These are phyloP conservation scores for Hymenoscyphus fraxineus DNA, from an alignment of 2,329 filamentous ascomycete species.

Conservation along the genomic window DNA sequence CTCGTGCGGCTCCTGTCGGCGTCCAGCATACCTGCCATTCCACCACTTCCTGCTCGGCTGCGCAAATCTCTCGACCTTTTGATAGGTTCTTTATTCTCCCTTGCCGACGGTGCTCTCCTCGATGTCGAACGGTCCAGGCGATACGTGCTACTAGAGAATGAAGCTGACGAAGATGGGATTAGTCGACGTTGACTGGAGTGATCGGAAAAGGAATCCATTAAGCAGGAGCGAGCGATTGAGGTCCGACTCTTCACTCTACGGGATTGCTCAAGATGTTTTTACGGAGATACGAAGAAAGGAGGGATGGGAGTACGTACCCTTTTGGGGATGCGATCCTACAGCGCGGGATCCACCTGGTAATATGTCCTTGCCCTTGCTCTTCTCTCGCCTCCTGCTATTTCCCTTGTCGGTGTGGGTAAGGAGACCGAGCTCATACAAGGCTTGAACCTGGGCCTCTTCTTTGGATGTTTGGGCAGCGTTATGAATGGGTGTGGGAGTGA, in stretches of 20 bases:
- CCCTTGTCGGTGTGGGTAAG: slow-evolving; percentile 29
- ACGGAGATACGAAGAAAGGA: slow-evolving; percentile 9
- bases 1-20: slow-evolving; percentile 74
- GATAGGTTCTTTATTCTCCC: slow-evolving; percentile 4
- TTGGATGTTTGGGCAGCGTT: slow-evolving; percentile 15
- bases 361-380: slow-evolving; percentile 26
- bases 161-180: slow-evolving; percentile 17
- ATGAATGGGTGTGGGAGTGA: neutral
- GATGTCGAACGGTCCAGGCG: slow-evolving; percentile 9
- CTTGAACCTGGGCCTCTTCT: slow-evolving; percentile 30
- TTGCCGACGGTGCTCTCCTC: neutral
- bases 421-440: slow-evolving; percentile 35
- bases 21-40: slow-evolving; percentile 64
- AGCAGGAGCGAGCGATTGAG: neutral
- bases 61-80: slow-evolving; percentile 25
- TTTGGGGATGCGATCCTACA: slow-evolving; percentile 32
- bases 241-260: neutral
- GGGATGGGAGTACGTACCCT: slow-evolving; percentile 24
- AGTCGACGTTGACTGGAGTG: slow-evolving; percentile 13
- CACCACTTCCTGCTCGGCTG: slow-evolving; percentile 28
- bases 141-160: slow-evolving; percentile 11
- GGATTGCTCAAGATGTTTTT: neutral
- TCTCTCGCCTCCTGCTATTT: slow-evolving; percentile 29
- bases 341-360: slow-evolving; percentile 28
- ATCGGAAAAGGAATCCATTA: slow-evolving; percentile 1